Base-by-base conservation (phyloP, 1,139 yeast genomes). In the Saccharomyces hybrid region DNA sequence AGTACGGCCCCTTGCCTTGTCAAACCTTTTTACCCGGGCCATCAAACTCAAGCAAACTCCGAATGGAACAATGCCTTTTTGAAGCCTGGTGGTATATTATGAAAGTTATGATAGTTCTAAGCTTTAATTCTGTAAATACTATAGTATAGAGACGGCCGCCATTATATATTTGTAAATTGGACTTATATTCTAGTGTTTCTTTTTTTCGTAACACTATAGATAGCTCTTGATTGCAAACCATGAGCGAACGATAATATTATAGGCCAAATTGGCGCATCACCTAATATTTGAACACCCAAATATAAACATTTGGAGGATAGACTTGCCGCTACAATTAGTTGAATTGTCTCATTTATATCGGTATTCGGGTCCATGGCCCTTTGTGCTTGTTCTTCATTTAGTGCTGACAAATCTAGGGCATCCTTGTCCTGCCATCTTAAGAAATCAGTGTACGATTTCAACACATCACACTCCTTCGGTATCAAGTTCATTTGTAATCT, bases 221-320 rank as follows among this genome's bases (percentile, higher is more conserved):
- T 77, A 4, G 88, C 88, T 65, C 90, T 78, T 48, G 82, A 78
- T 65, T 84, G 85, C 62, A 86, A 75, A 2, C 89, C 89, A 66
- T 85, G 91, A 0, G 91, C 91, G 72, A 85, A 84, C 16, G 85
- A 80, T 70, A 86, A 73, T 0, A 90, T 88, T 56, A 85, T 78
- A 1, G 93, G 93, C 95, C 95, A 86, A 26, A 86, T 85, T 3
- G 93, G 93, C 0, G 91, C 90, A 73, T 86, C 93, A 1, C 90
- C 89, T 53, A 86, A 74, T 27, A 86, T 83, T 59, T 90, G 74
- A 9, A 86, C 86, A 46, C 93, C 95, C 52, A 86, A 70, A 57
- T 83, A 83, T 52, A 85, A 70, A 30, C 83, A 77, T 63, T 83
- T 79, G 34, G 80, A 75, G 5, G 87, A 81, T 44, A 85, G 72